Evolutionary conservation across 257 asterid genomes (phyloP).

Genomic region (Catharanthus roseus): DNA sequence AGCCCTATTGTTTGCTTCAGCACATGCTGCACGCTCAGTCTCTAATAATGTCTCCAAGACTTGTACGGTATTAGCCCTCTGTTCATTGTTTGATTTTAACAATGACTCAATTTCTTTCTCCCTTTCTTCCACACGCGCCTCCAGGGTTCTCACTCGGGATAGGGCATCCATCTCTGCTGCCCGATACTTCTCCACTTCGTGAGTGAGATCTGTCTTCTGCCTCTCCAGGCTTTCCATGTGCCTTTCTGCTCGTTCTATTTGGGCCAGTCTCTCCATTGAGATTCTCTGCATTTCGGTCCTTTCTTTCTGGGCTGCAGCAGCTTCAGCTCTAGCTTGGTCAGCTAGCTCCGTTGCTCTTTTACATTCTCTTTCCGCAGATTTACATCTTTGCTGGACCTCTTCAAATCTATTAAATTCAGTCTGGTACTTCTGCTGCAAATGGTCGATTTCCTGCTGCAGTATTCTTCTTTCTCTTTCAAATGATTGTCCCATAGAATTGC

Average conservation of each 20-base stretch:
- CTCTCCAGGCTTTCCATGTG: slow-evolving; percentile 63
- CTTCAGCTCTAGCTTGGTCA: slow-evolving; percentile 87
- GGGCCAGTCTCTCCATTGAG: slow-evolving; percentile 83
- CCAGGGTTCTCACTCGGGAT: slow-evolving; percentile 48
- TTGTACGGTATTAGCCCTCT: slow-evolving; percentile 63
- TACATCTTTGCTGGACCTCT: slow-evolving; percentile 80
- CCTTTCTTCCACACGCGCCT: slow-evolving; percentile 66
- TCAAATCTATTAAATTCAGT: slow-evolving; percentile 64
- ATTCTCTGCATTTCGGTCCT: slow-evolving; percentile 58
- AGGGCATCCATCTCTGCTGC: slow-evolving; percentile 75
- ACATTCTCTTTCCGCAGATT: slow-evolving; percentile 78
- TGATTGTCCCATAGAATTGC: slow-evolving; percentile 53
- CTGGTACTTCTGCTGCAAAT: slow-evolving; percentile 75
- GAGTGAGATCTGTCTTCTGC: slow-evolving; percentile 40
- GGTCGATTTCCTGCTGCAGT: slow-evolving; percentile 73
- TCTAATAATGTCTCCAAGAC: slow-evolving; percentile 71
- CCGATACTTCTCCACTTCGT: slow-evolving; percentile 47
- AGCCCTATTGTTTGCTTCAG: slow-evolving; percentile 81
- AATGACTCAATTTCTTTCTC: slow-evolving; percentile 74
- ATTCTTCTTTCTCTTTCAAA: slow-evolving; percentile 71
- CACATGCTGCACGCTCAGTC: slow-evolving; percentile 74
- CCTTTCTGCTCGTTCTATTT: slow-evolving; percentile 74
- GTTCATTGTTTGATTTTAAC: slow-evolving; percentile 62
- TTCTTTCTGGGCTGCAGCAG: slow-evolving; percentile 78
- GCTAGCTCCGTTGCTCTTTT: slow-evolving; percentile 85